phyloP scores from a whole-genome alignment of 768 basidiomycete species.

The Hysterangium stoloniferum region DNA sequence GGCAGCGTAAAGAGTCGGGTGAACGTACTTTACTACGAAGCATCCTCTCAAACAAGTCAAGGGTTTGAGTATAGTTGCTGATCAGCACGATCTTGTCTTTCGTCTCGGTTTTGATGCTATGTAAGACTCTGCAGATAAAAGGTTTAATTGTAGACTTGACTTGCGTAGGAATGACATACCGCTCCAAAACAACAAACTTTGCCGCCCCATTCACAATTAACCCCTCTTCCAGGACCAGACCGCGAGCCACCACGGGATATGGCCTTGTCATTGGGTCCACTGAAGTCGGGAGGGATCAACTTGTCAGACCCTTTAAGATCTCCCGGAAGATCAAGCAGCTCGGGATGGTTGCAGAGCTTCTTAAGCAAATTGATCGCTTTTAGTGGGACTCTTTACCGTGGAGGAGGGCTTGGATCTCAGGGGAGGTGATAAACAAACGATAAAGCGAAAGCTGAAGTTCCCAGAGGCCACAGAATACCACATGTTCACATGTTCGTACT shows the following conservation, averaged over 20 bases:
- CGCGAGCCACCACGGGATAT: too few species aligned
- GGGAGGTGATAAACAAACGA: conserved; percentile 84
- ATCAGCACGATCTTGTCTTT: conserved; percentile 95
- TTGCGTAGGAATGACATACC: conserved; percentile 36
- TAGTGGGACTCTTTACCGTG: conserved; percentile 84
- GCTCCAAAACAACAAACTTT: conserved; percentile 91
- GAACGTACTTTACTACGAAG: conserved; percentile 70
- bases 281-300: conserved; percentile 76
- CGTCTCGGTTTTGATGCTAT: conserved; percentile 71
- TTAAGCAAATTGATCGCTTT: conserved; percentile 93
- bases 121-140: conserved; percentile 57
- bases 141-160: neutral
- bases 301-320: conserved; percentile 78
- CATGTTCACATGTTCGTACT: conserved; percentile 98
- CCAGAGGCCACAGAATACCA: conserved; percentile 87
- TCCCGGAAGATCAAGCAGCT: conserved; percentile 75
- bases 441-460: conserved; percentile 81
- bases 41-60: conserved; percentile 87
- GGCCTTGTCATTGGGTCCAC: conserved; percentile 34
- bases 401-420: conserved; percentile 84
- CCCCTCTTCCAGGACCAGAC: conserved; percentile 29
- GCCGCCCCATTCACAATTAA: conserved; percentile 80
- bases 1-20: neutral
- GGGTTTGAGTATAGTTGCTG: conserved; percentile 93
- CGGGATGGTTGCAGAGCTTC: conserved; percentile 94